Percentiles rank a stretch among this genome's conserved stretches.
Evolutionary conservation across 2,329 filamentous ascomycete genomes (phyloP).

Genomic region (Colletotrichum graminicola): DNA sequence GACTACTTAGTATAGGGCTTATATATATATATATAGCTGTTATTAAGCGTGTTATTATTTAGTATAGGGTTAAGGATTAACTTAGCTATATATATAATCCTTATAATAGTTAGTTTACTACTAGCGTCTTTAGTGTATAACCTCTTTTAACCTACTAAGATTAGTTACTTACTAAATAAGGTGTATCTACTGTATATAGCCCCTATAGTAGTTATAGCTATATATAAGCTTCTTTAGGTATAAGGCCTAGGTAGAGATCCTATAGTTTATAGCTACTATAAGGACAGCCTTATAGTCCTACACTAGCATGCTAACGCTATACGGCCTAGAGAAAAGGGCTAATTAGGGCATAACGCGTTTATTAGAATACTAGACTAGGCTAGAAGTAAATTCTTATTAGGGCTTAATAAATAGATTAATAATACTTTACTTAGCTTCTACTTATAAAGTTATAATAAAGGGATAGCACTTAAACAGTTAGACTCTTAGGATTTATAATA

Average conservation of each 20-base stretch:
- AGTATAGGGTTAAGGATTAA: slow-evolving; percentile 12
- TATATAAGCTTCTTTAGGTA: slow-evolving; percentile 13
- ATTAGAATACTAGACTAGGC: slow-evolving; percentile 2
- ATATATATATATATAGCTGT: slow-evolving; percentile 1
- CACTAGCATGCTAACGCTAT: neutral
- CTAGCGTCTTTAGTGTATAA: neutral
- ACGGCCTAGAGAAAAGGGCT: neutral
- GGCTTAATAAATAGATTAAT: slow-evolving; percentile 12
- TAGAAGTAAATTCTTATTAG: neutral
- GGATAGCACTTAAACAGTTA: slow-evolving; percentile 1
- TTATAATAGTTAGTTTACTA: neutral
- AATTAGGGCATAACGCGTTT: neutral
- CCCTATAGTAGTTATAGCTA: slow-evolving; percentile 5
- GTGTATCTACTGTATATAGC: neutral
- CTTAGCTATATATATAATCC: slow-evolving; percentile 4
- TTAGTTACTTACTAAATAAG: slow-evolving; percentile 13
- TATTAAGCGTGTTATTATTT: neutral
- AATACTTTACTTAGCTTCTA: neutral
- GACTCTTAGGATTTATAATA: slow-evolving; percentile 9
- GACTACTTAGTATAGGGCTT: neutral
- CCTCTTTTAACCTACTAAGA: neutral
- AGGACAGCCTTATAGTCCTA: slow-evolving; percentile 9
- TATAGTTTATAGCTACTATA: slow-evolving; percentile 1
- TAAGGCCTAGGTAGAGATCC: neutral
- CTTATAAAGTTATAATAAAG: slow-evolving; percentile 3